These are phyloP conservation scores for Wickerhamomyces chambardii DNA, from an alignment of 805 yeast species.

Conservation along the genomic window DNA sequence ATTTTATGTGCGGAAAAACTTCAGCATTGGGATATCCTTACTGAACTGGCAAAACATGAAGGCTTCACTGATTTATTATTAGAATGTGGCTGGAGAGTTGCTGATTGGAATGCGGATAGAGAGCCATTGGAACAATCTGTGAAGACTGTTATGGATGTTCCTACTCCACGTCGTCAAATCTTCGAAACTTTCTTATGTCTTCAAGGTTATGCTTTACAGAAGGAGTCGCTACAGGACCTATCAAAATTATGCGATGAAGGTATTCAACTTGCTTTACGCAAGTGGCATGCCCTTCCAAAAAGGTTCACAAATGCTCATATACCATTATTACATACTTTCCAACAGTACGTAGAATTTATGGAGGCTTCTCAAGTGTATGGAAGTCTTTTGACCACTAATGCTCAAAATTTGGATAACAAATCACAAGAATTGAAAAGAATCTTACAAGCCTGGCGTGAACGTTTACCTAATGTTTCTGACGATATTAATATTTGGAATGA, in stretches of 20 bases:
- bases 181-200: conserved; percentile 90
- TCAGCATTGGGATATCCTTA: conserved; percentile 96
- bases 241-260: conserved; percentile 92
- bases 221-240: conserved; percentile 77
- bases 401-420: conserved; percentile 84
- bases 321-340: conserved; percentile 87
- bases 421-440: conserved; percentile 93
- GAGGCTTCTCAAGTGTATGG: conserved; percentile 95
- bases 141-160: conserved; percentile 95
- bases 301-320: conserved; percentile 77
- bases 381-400: conserved; percentile 80
- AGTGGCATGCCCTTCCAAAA: conserved; percentile 86
- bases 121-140: conserved; percentile 93
- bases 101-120: conserved; percentile 94
- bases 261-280: conserved; percentile 81
- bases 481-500: conserved; percentile 98
- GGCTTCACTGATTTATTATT: conserved; percentile 89
- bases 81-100: conserved; percentile 99
- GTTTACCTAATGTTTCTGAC: conserved; percentile 95
- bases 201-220: conserved; percentile 89
- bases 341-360: conserved; percentile 94
- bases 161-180: conserved; percentile 93
- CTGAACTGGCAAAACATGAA: conserved; percentile 96
- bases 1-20: conserved; percentile 92
- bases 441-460: conserved; percentile 95